A percentile compares a stretch with the other conserved stretches of the same genome.
Conservation (phyloP, 139 green algal genomes). For the Micractinium sp. region DNA sequence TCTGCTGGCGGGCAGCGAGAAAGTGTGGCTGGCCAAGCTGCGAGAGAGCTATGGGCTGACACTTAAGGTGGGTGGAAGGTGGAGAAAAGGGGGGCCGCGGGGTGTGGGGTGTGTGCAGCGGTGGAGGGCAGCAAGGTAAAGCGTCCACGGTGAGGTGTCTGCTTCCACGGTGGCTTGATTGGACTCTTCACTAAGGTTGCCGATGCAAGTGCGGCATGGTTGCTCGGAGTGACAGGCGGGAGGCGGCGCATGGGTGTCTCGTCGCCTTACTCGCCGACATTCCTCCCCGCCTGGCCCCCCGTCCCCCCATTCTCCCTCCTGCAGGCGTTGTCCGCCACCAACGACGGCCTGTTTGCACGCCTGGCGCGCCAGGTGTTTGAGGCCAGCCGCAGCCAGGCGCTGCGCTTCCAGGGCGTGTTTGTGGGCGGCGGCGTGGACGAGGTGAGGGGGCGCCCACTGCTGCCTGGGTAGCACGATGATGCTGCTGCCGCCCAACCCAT, state of each 20-base stretch:
- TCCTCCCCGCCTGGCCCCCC: background rate
- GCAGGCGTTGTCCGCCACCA: background rate
- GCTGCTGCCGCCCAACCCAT: background rate
- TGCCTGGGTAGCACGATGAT: background rate
- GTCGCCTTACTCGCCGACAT: background rate
- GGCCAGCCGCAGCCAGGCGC: background rate
- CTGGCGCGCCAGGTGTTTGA: constrained; percentile 24
- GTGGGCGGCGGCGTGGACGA: constrained; percentile 19
- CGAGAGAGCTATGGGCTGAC: constrained; percentile 9
- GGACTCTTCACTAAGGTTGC: no score
- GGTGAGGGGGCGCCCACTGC: background rate
- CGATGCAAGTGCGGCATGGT: no score
- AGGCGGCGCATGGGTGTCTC: background rate
- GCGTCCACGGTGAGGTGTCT: no score
- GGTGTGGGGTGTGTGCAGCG: background rate
- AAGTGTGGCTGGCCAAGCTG: constrained; percentile 37
- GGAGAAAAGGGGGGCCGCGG: no score
- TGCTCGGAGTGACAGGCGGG: background rate
- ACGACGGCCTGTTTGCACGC: constrained; percentile 20
- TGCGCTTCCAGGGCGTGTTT: constrained; percentile 33
- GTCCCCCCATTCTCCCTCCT: background rate
- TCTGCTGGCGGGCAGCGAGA: constrained; percentile 17
- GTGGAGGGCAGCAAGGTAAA: background rate
- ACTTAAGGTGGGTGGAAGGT: background rate
- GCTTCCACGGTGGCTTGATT: no score